Conservation (phyloP, 129 eudicot species). For the Gnaphalium uliginosum region DNA sequence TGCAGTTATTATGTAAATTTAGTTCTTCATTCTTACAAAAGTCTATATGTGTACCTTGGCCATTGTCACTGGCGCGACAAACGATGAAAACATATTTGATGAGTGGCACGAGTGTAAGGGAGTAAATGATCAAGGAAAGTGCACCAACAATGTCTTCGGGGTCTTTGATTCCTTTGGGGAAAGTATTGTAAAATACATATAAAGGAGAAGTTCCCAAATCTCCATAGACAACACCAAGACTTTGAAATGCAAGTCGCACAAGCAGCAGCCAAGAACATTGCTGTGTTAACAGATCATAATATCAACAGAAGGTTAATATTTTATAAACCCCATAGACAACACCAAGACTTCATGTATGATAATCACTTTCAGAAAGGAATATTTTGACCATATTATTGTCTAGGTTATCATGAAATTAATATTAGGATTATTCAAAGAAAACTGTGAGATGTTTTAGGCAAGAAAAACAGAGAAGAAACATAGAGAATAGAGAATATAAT, state of each 20-base stretch:
- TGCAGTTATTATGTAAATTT: no score
- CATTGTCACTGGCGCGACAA: conserved; percentile 38
- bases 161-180: conserved; percentile 54
- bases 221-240: conserved; percentile 20
- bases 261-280: conserved; percentile 8
- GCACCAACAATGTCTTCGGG: conserved; percentile 73
- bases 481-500: no score
- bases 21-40: neutral
- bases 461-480: no score
- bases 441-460: no score
- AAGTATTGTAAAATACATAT: conserved; percentile 43
- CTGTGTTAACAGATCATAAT: conserved; percentile 2
- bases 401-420: no score
- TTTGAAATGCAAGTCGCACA: conserved; percentile 17
- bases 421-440: no score
- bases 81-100: conserved; percentile 82
- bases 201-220: conserved; percentile 25
- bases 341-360: neutral
- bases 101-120: conserved; percentile 74
- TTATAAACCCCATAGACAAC: neutral
- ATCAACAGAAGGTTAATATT: neutral
- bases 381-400: no score
- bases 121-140: conserved; percentile 76
- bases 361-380: neutral
- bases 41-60: neutral